phyloP scores from a whole-genome alignment of 768 basidiomycete genomes.

The Cystoderma amianthinum region DNA sequence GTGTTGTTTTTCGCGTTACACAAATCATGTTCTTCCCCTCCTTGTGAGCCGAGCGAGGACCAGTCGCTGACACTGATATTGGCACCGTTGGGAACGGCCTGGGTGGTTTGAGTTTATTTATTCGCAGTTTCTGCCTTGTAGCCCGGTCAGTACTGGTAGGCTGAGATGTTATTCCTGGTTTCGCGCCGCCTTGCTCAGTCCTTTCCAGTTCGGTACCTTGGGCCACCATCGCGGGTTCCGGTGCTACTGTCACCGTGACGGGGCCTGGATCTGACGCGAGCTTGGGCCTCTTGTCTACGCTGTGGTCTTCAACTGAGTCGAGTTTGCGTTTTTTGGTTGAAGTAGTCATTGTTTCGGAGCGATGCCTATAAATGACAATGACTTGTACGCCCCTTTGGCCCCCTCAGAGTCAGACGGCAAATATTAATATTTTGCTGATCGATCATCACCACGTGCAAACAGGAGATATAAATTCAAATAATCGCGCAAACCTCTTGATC shows the following conservation, averaged over 20 bases:
- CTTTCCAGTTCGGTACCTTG: background rate
- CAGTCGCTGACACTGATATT: slow-evolving; percentile 69
- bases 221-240: background rate
- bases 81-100: slow-evolving; percentile 76
- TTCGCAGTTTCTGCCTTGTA: slow-evolving; percentile 21
- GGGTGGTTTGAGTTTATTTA: slow-evolving; percentile 64
- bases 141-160: too few relatives aligned
- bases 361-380: too few relatives aligned
- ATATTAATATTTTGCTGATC: background rate
- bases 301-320: slow-evolving; percentile 16
- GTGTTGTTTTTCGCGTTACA: slow-evolving; percentile 65
- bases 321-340: slow-evolving; percentile 30
- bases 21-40: slow-evolving; percentile 82
- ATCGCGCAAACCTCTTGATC: slow-evolving; percentile 16
- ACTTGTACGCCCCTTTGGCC: background rate
- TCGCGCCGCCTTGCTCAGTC: too few relatives aligned
- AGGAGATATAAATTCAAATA: slow-evolving; percentile 19
- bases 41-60: slow-evolving; percentile 69
- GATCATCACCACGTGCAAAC: slow-evolving; percentile 23
- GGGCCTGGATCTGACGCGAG: slow-evolving; percentile 11
- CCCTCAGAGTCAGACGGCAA: too few relatives aligned
- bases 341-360: too few relatives aligned
- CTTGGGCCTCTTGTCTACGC: slow-evolving; percentile 24
- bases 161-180: too few relatives aligned
- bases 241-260: too few relatives aligned